Base-by-base conservation (phyloP, 2,329 filamentous ascomycete species). In the Neonectria magnoliae region DNA sequence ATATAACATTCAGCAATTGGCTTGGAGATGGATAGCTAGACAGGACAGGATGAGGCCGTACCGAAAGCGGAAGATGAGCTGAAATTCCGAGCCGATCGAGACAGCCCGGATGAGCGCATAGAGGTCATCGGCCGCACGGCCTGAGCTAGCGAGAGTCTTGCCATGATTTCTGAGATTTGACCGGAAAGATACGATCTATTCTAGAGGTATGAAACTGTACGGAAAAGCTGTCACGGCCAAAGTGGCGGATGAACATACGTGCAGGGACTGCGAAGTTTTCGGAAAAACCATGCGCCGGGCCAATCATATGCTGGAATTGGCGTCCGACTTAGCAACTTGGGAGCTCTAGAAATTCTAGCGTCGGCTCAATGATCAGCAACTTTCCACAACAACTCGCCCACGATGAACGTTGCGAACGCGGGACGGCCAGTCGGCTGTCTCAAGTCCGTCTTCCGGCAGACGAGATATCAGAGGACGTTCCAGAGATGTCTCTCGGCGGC, bases 391-490 rank as follows among this genome's bases (percentile, higher is more conserved):
- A 68, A 69, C 44, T 64, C 64, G 65, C 60, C 65, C 73, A 81
- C 74, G 68, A 88, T 85, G 83, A 93, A 93, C 85, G 84, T 87
- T 70, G 83, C 87, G 69, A 80, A 85, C 65, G 75, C 85, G 75
- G 81, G 87, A 80, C 89, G 91, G 87, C 91, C 91, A 67, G 80
- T 92, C 76, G 87, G 88, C 84, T 90, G 88, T 80, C 88, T 92
- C 77, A 92, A 91, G 80, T 82, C 87, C 31, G 81, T 88, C 41
- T 76, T 93, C 72, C 84, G 90, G 68, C 84, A 87, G 75, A 80
- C 85, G 51, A 82, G 88, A 67, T 84, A 84, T 66, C 85, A 87
- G 61, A 80, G 76, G 50, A 68, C 76, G 14, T 70, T 79, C 44
- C 71, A 75, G 60, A 79, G 89, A 70, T 82, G 83, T 64, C 80